Evolutionary conservation across 2,329 filamentous ascomycete genomes (phyloP).

Genomic region (Fusarium tjaetaba): DNA sequence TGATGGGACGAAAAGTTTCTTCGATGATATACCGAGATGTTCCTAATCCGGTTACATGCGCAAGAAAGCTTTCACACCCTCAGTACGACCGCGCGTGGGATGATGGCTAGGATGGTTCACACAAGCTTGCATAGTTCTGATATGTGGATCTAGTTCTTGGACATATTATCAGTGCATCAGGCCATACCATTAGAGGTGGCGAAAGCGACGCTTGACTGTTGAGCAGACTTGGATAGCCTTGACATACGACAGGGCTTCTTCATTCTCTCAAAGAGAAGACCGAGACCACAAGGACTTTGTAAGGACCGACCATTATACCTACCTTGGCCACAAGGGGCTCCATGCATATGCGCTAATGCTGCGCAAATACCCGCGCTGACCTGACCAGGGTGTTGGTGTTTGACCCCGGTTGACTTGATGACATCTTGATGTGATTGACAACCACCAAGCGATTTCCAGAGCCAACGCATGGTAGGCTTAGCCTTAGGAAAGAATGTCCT

Average conservation of each 20-base stretch:
- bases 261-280: neutral
- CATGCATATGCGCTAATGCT: constrained; percentile 8
- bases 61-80: neutral
- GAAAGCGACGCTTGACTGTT: constrained; percentile 19
- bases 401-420: constrained; percentile 6
- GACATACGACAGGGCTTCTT: constrained; percentile 2
- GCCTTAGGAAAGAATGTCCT: constrained; percentile 4
- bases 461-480: neutral
- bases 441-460: constrained; percentile 9
- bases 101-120: constrained; percentile 13
- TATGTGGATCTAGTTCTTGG: constrained; percentile 1
- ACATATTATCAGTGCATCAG: constrained; percentile 5
- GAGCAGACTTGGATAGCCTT: constrained; percentile 4
- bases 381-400: constrained; percentile 12
- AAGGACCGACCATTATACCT: constrained; percentile 14
- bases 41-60: neutral
- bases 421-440: constrained; percentile 29
- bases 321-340: constrained; percentile 13
- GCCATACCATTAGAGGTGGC: constrained; percentile 10
- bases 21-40: neutral
- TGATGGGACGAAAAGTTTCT: neutral
- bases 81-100: neutral
- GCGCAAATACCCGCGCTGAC: constrained; percentile 2
- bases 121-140: neutral
- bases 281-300: neutral